Evolutionary conservation across 2,329 filamentous ascomycete species (phyloP), one percentile per base, ranked within the genome.

Genomic region (Magnaporthales sp.): DNA sequence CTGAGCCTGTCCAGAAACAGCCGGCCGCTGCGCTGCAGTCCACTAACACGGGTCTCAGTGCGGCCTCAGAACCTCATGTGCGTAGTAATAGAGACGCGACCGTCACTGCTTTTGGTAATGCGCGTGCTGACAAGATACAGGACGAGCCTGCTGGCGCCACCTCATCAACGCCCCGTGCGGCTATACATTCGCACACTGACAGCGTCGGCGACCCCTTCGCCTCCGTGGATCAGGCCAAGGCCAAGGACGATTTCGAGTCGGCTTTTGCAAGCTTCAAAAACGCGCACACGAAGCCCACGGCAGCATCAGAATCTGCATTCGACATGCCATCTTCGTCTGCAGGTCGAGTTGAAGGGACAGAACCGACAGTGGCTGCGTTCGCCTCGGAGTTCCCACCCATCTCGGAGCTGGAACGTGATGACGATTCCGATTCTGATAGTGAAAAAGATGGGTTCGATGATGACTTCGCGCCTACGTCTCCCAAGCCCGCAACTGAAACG

Each of bases 301-400:
- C 76, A 51, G 27, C 61, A n/a, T 29, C 24, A 27, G 51, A 11
- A 22, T 24, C n/a, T 26, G 54, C 54, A 26, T 58, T 58, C n/a
- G 54, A 58, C 54, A 58, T 58, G n/a, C 54, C 54, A 58, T 58
- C 54, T 24, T 29, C 26, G 29, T 19, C 58, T 26, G 8, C 68
- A 15, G 69, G 68, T 22, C 65, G 68, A 4, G 65, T n/a, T 3
- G 66, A 67, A 22, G 22, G 22, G 54, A 58, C 24, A 26, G 54
- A 58, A 11, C 22, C 67, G 8, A 15, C 29, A 4, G 51, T 62
- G 7, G 31, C 62, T 30, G 60, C 78, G 66, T 90, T 91, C 72
- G 84, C 88, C 73, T 84, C 87, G 26, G 95, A 98, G 75, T 98
- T 98, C 74, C 95, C 95, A 32, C 95, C 94, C 0, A 97, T 98